Base-by-base conservation (phyloP, 116 monocot genomes). In the Zostera marina region DNA sequence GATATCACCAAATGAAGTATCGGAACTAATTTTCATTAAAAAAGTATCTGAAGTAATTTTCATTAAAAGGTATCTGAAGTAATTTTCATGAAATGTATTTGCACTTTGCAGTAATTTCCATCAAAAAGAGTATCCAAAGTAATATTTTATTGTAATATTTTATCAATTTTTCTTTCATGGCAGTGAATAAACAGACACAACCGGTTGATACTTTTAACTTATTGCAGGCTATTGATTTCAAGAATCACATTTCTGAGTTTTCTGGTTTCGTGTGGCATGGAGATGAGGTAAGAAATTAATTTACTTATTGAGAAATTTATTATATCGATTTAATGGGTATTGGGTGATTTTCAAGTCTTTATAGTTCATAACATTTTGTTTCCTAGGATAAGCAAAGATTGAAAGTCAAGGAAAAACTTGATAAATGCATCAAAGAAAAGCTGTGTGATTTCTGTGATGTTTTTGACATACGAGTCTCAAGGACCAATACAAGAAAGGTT, bases 261-360 rank as follows among this genome's bases (percentile, higher is more conserved):
- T 98, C 96, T 76, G 96, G 96, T 42, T 98, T 98, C 73, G 85
- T 76, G 5, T 90, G 96, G 96, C 90, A 85, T 71, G 96, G 83
- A 48, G 71, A 77, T 55, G 91, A 91, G 77, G 91, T 71, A 67
- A 72, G 78, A 55, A 2, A 26, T 47, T 47, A 8, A n/a, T 45
- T 14, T 25, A 4, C 12, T 15, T 46, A 23, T 23, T n/a, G 1
- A 1, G 24, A 40, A 41, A n/a, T 11, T 8, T 40, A 32, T 12
- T 6, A 15, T 13, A 22, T 5, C 13, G 17, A 16, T 58, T 41
- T 41, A 7, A 13, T 41, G 3, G 8, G 15, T 39, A 14, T 5
- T 41, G 3, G 8, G 15, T 39, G 6, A 5, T 41, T 12, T 58
- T 26, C 11, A 1, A 4, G 2, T 7, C 4, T 13, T n/a, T n/a